Base-by-base conservation (phyloP, 2,329 filamentous ascomycete genomes). In the Aspergillus ustus region DNA sequence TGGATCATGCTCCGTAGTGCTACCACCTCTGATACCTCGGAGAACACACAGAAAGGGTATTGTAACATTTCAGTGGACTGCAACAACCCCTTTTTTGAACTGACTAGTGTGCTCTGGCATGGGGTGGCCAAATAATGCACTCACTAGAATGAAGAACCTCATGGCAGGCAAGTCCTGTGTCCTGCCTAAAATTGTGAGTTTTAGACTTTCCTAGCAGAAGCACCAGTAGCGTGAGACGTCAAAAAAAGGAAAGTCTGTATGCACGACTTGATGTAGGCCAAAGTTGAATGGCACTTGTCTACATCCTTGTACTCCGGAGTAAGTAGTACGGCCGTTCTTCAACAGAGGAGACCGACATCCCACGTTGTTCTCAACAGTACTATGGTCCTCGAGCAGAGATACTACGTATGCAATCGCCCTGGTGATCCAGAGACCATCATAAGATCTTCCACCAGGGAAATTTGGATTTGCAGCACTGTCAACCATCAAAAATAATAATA, bases 151-250 rank as follows among this genome's bases (percentile, higher is more conserved):
- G 7, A 22, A 6, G 29, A 20, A 37, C 53, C 52, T 34, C 25
- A 15, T 40, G n/a, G 44, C 25, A 29, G 17, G 49, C 20, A 29
- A 19, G 5, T 37, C 13, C 2, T 28, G 15, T 58, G 44, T 37
- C 31, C 52, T 28, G 49, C 56, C 44, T 48, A 28, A n/a, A 56
- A 48, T 20, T 29, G 20, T 17, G 52, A 44, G 45, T 48, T 50
- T 60, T 63, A 60, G 49, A 60, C 61, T 63, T 57, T 60, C 37
- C 49, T 63, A 57, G 57, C 44, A 45, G 55, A 50, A 52, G 8
- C 59, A 37, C 55, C 46, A 34, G 2, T 7, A 37, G 57, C 51
- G 37, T 37, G 31, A 46, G 43, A 43, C 29, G 29, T 55, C 55
- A 34, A 58, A 62, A 61, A 22, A 46, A 54, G 34, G 54, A 62